Base-by-base conservation (phyloP, 2,329 filamentous ascomycete genomes). In the Trichoderma breve region DNA sequence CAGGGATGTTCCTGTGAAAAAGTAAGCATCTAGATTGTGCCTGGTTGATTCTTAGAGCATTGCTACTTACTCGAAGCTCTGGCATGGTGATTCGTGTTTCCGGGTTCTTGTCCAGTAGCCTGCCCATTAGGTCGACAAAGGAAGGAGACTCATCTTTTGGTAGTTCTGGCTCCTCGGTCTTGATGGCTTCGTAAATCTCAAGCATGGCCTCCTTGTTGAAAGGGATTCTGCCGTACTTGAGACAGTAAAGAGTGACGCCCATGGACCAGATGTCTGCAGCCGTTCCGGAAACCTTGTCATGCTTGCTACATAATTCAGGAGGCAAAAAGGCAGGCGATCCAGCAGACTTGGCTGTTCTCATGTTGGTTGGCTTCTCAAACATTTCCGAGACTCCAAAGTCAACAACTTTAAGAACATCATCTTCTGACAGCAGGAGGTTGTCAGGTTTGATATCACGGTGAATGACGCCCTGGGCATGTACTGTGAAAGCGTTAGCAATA, bases 351-450 rank as follows among this genome's bases (percentile, higher is more conserved):
- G 92, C 91, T 0, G 94, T 97, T 80, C 90, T 91, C 96, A 98
- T 98, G 60, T 93, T 88, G 2, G 92, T 86, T 3, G 84, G 78
- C 80, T 97, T 97, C 79, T 95, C 92, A 76, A 99, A 99, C 91
- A 99, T 98, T 79, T 99, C 95, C 1, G 95, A 98, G 8, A 98
- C 96, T n/a, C 96, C 96, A 85, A 99, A 99, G 81, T 98, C 96
- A 67, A 97, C 94, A 75, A 99, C 92, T 81, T 98, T 99, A 67
- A 99, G 88, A n/a, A 97, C 90, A 77, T 98, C 92, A 70, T 98
- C 95, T 43, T 91, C 88, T 0, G 94, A 97, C 51, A 99, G 85
- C 8, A 99, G 87, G 68, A 97, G 91, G 76, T 99, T 99, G 81
- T 98, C 96, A 0, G 96, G 96, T 82, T 99, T 99, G 84, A 99